A percentile compares a stretch with the other conserved stretches of the same genome.
Evolutionary conservation across 768 basidiomycete species (phyloP).

Genomic region (Mycena sanguinolenta): DNA sequence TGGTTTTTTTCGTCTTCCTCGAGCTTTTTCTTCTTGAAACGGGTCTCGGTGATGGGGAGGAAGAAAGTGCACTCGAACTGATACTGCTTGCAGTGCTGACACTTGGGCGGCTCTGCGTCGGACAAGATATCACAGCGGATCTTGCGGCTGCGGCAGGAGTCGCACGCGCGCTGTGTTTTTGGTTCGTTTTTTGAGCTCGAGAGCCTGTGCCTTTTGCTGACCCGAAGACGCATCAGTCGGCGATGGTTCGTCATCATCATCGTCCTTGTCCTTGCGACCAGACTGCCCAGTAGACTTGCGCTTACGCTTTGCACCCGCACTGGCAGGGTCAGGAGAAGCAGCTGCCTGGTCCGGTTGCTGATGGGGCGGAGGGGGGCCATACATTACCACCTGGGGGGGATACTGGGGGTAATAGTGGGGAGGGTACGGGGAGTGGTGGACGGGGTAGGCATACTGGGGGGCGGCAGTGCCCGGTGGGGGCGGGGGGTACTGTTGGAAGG

Average conservation of each 20-base stretch:
- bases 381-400: constrained; percentile 81
- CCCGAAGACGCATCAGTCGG: constrained; percentile 56
- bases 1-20: constrained; percentile 62
- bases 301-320: constrained; percentile 71
- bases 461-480: constrained; percentile 50
- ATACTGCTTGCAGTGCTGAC: constrained; percentile 96
- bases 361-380: constrained; percentile 59
- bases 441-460: constrained; percentile 68
- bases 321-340: constrained; percentile 49
- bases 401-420: constrained; percentile 72
- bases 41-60: constrained; percentile 97
- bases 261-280: constrained; percentile 62
- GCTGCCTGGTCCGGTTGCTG: constrained; percentile 49
- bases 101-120: constrained; percentile 83
- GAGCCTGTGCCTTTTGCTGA: constrained; percentile 44
- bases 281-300: constrained; percentile 60
- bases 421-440: constrained; percentile 70
- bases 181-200: constrained; percentile 87
- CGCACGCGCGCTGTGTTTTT: constrained; percentile 94
- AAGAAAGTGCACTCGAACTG: constrained; percentile 97
- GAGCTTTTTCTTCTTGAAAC: constrained; percentile 96
- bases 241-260: constrained; percentile 74
- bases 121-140: constrained; percentile 93
- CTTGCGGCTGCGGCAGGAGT: constrained; percentile 91
- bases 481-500: constrained; percentile 45